Evolutionary conservation across 441 rosid genomes (phyloP), one percentile per base, ranked within the genome.

Genomic region (Macaranga tanarius): DNA sequence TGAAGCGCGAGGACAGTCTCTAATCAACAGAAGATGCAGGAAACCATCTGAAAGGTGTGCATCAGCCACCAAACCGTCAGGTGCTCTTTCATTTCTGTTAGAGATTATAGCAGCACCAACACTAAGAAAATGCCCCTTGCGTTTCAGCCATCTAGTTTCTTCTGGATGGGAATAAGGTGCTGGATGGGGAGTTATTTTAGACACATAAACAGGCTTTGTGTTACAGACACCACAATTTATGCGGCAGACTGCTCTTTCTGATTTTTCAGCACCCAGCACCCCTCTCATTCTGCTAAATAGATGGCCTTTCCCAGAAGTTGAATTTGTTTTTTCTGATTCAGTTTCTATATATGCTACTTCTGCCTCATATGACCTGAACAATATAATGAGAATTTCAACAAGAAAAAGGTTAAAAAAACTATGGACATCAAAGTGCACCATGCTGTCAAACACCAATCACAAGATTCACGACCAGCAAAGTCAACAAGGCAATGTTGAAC

Each of bases 11-110:
- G 97, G 93, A 63, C 97, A 95, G 77, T 95, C 97, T 81, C 84
- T 91, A 40, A 92, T 83, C 79, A 92, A 80, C 79, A 95, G 77
- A 79, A 95, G 95, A 80, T 95, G 99, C 74, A 95, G 83, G 82
- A 92, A 89, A 69, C 99, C 99, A 62, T 92, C 97, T 1, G 94
- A 86, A 47, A 92, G 94, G 84, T 95, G 97, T 67, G 99, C 99
- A 79, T 95, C 99, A 42, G 88, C 96, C 66, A 95, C 99, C 77
- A 95, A 85, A 66, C 97, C 99, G 79, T 95, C 99, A 22, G 97
- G 99, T 25, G 99, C 97, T 82, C 85, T 80, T 83, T 92, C 97
- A 69, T 92, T 95, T 75, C 96, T 85, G 84, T 91, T 90, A 48
- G 99, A 89, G 60, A 90, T 95, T 52, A 92, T 75, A 59, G 99